Base-by-base conservation (phyloP, 2,329 filamentous ascomycete genomes). In the Calonectria honghensis region DNA sequence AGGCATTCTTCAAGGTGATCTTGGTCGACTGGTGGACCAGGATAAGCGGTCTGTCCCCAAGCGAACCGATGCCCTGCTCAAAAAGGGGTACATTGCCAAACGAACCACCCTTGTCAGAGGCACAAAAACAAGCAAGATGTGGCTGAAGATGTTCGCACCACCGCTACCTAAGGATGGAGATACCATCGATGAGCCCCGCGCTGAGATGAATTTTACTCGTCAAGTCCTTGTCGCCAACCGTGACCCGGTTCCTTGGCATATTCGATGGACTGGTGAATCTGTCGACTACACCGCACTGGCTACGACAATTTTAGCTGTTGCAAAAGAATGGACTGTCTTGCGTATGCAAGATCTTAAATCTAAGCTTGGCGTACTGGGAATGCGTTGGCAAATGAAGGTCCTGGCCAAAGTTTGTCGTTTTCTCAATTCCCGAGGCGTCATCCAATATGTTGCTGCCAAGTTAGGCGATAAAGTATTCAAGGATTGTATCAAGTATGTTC, bases 21-120 rank as follows among this genome's bases (percentile, higher is more conserved):
- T 93, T 31, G 89, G 90, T 20, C 87, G 88, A 27, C 83, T 91
- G 0, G 90, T 90, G 16, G 87, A 88, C 29, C 91, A 93, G 80
- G 91, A 93, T 82, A 93, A 93, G 80, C 88, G 91, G 66, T 93
- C 91, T 1, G 87, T 93, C 1, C 91, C 91, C 3, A 91, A 90
- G 72, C 86, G 91, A 41, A 93, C 91, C 0, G 90, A 92, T 76
- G 87, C 88, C 4, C 85, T 93, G 1, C 87, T 90, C 6, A 87
- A 87, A 75, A 92, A 93, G 79, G 91, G 91, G 20, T 93, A 93
- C 76, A 90, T 92, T 63, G 88, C 88, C 66, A 93, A 93, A 82
- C 87, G 91, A 51, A 90, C 90, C 5, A 89, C 90, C 1, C 87
- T 92, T 27, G 88, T 91, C 14, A 87, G 89, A 66, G 90, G 90